Conservation (phyloP, 495 filamentous ascomycete species). For the Xylaria cubensis region DNA sequence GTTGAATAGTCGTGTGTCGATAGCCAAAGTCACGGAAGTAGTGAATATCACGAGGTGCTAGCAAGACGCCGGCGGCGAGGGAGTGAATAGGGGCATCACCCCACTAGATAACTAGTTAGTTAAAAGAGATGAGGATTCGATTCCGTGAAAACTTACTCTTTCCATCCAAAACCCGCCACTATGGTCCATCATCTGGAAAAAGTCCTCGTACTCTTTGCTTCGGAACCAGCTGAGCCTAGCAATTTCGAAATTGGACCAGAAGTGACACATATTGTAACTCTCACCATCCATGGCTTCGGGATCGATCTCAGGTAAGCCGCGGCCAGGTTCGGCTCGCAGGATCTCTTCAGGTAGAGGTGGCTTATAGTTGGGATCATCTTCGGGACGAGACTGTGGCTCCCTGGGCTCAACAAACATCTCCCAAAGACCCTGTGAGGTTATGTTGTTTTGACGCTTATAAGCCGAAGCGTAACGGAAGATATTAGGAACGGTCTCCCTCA, state of each 20-base stretch:
- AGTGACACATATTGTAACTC: conserved; percentile 99
- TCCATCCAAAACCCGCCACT: conserved; percentile 99
- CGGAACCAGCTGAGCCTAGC: conserved; percentile 93
- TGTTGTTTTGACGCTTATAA: conserved; percentile 91
- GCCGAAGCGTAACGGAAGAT: conserved; percentile 99
- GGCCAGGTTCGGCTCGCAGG: conserved; percentile 74
- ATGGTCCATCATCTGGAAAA: conserved; percentile 99
- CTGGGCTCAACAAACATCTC: conserved; percentile 94
- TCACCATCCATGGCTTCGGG: conserved; percentile 96
- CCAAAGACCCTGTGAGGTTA: conserved; percentile 93
- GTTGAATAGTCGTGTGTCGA: conserved; percentile 97
- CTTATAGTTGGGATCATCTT: conserved; percentile 68
- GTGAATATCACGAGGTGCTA: conserved; percentile 85
- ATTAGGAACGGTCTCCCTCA: conserved; percentile 97
- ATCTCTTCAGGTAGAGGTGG: conserved; percentile 84
- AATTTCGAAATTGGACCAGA: conserved; percentile 99
- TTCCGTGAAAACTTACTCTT: conserved; percentile 66
- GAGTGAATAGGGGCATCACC: conserved; percentile 99
- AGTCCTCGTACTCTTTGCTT: conserved; percentile 95
- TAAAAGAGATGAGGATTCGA: neutral
- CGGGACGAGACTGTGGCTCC: conserved; percentile 61
- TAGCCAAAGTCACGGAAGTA: conserved; percentile 99
- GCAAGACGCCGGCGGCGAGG: conserved; percentile 87
- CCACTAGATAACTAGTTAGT: conserved; percentile 67
- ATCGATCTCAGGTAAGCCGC: conserved; percentile 79